These are phyloP conservation scores for Bjerkandera adusta DNA, from an alignment of 1,284 basidiomycete genomes.

Conservation along the genomic window DNA sequence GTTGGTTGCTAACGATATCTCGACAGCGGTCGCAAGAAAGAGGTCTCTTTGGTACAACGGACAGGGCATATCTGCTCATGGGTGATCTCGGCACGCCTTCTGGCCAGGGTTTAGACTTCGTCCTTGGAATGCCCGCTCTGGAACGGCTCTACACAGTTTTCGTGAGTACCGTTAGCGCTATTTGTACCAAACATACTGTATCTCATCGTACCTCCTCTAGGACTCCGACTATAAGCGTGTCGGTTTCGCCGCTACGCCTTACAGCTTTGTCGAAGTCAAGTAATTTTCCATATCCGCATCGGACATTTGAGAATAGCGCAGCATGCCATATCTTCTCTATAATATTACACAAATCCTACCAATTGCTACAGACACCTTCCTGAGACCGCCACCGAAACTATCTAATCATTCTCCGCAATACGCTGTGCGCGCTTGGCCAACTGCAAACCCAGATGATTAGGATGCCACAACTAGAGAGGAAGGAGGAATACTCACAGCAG, in stretches of 20 bases:
- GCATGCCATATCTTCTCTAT: constrained; percentile 3
- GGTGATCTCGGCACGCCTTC: constrained; percentile 18
- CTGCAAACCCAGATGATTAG: constrained; percentile 34
- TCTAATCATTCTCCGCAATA: constrained; percentile 41
- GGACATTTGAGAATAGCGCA: not conserved
- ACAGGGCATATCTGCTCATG: constrained; percentile 28
- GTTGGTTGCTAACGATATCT: not conserved
- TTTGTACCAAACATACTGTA: not conserved
- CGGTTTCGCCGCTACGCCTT: constrained; percentile 42
- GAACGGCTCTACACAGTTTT: constrained; percentile 67
- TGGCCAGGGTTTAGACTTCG: constrained; percentile 29
- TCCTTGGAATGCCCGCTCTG: constrained; percentile 32
- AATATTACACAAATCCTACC: constrained; percentile 7
- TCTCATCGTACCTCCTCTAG: not conserved
- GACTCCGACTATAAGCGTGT: constrained; percentile 49
- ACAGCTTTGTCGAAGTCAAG: constrained; percentile 40
- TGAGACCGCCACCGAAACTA: no score
- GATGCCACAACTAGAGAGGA: constrained; percentile 2
- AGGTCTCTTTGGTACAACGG: constrained; percentile 20
- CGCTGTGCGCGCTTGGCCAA: constrained; percentile 70
- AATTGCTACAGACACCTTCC: not conserved
- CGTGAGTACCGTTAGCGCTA: constrained; percentile 8
- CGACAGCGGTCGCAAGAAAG: not conserved
- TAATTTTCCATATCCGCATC: constrained; percentile 19
- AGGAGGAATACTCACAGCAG: constrained; percentile 52